phyloP scores from a whole-genome alignment of 2,329 filamentous ascomycete genomes.

The Pyrenophora seminiperda region DNA sequence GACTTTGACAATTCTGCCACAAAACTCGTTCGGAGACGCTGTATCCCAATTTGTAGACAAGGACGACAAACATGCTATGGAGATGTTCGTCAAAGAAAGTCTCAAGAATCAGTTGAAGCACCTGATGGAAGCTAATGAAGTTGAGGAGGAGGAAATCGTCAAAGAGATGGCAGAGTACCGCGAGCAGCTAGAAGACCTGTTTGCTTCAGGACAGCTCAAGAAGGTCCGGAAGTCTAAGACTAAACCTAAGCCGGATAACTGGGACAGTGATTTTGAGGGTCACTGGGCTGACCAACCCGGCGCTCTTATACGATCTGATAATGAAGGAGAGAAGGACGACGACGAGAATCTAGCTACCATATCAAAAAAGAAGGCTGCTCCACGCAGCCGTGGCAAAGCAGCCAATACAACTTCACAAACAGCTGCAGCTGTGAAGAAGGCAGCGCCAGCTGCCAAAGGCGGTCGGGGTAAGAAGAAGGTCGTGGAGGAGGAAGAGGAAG shows the following conservation, averaged over 20 bases:
- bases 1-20: constrained; percentile 88
- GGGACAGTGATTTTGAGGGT: constrained; percentile 90
- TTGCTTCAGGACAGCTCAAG: constrained; percentile 67
- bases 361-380: constrained; percentile 47
- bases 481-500: constrained; percentile 52
- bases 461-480: constrained; percentile 49
- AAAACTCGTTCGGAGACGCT: constrained; percentile 90
- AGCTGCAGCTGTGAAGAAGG: constrained; percentile 38
- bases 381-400: constrained; percentile 54
- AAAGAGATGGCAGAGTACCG: constrained; percentile 75
- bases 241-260: constrained; percentile 77
- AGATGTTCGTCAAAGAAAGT: constrained; percentile 54
- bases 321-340: constrained; percentile 54
- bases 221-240: constrained; percentile 61
- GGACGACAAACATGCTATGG: constrained; percentile 90
- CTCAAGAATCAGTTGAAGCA: constrained; percentile 52
- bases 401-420: constrained; percentile 44
- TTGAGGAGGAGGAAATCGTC: constrained; percentile 72
- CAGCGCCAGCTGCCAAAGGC: constrained; percentile 41
- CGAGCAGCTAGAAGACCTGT: constrained; percentile 71
- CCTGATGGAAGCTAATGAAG: constrained; percentile 60
- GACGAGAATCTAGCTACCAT: constrained; percentile 38
- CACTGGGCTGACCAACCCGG: constrained; percentile 81
- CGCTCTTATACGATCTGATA: constrained; percentile 61
- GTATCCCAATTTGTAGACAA: constrained; percentile 93